Conservation (phyloP, 768 basidiomycete species). For the Mycena capillaripes region DNA sequence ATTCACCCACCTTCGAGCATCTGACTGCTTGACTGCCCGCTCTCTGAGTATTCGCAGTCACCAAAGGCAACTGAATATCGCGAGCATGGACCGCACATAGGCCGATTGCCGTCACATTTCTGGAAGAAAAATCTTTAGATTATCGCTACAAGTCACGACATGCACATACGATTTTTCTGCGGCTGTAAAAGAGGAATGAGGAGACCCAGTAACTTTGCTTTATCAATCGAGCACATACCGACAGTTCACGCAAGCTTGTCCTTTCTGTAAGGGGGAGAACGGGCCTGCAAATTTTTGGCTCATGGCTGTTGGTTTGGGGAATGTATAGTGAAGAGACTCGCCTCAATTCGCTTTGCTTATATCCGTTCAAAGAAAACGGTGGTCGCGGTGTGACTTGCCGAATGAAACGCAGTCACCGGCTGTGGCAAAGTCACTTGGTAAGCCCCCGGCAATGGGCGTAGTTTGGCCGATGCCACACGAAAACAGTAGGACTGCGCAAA, state of each 20-base stretch:
- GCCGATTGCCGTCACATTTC: slow-evolving; percentile 34
- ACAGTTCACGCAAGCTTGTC: slow-evolving; percentile 30
- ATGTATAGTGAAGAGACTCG: neutral
- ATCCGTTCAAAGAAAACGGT: neutral
- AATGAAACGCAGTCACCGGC: neutral
- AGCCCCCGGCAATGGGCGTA: neutral
- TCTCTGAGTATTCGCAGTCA: slow-evolving; percentile 35
- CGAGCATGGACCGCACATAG: slow-evolving; percentile 33
- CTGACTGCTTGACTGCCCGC: slow-evolving; percentile 26
- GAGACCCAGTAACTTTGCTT: too few relatives aligned
- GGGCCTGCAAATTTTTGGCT: neutral
- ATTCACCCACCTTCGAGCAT: slow-evolving; percentile 26
- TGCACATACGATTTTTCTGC: slow-evolving; percentile 29
- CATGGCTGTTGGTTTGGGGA: neutral
- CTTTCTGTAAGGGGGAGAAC: slow-evolving; percentile 15
- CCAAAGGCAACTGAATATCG: slow-evolving; percentile 15
- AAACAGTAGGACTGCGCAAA: too few relatives aligned
- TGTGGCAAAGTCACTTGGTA: neutral
- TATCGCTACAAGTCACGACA: neutral
- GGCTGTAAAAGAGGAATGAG: neutral
- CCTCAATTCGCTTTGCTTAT: neutral
- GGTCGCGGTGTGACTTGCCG: too few relatives aligned
- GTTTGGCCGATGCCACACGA: too few relatives aligned
- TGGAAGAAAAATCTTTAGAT: neutral
- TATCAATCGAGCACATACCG: slow-evolving; percentile 13